Evolutionary conservation across 2,329 filamentous ascomycete genomes (phyloP), one percentile per base, ranked within the genome.

Genomic region (Claviceps lovelessii): DNA sequence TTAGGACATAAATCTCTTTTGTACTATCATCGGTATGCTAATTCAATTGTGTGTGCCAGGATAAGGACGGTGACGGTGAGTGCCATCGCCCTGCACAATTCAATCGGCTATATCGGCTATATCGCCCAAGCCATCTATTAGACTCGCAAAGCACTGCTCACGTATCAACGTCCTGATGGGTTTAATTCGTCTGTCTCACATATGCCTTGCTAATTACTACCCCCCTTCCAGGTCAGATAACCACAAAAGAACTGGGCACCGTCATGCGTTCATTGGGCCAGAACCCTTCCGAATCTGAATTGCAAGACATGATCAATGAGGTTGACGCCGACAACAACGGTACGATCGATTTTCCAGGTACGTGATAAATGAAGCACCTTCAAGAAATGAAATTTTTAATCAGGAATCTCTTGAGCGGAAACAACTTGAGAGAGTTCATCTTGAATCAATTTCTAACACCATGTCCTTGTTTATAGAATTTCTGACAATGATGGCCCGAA

Each of bases 251-350:
- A 75, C 76, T 93, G 63, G 88, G 88, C 63, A 93, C 88, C 54
- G 88, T 93, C 66, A 93, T 93, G 88, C 85, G 88, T 73, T 93
- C 88, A 55, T 80, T 93, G 57, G 88, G 88, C 66, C 88, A 93
- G 74, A 93, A 93, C 74, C 88, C 88, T 56, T 91, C 87, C 62
- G 88, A 93, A 76, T 90, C 87, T 58, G 88, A 93, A 73, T 77
- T 93, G 61, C 88, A 93, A 74, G 88, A 93, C 68, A 93, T 93
- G 88, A 93, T 93, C 76, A 91, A 93, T 73, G 88, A 93, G 76
- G 88, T 93, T 60, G 88, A 93, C 66, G 87, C 87, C 65, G 88
- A 93, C 75, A 93, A 91, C 80, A 93, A 91, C 68, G 88, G 88
- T 73, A 93, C 88, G 62, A 93, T 93, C 67, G 88, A 93, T 70